Conservation (phyloP, 2,329 filamentous ascomycete genomes). For the Penicillium corylophilum region DNA sequence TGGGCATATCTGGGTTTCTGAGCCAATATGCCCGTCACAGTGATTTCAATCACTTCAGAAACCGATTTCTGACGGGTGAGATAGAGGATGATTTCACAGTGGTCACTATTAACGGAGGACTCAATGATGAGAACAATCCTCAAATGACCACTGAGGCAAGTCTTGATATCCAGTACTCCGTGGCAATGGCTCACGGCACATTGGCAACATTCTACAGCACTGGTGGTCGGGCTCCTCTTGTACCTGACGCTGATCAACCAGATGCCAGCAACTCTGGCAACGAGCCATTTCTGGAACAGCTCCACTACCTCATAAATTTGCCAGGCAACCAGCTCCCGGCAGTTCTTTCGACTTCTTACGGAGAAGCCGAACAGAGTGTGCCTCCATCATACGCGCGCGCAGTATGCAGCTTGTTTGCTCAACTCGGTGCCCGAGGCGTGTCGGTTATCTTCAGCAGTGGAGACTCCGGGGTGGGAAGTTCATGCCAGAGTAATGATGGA, state of each 20-base stretch:
- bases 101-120: constrained; percentile 57
- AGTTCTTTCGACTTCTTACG: constrained; percentile 69
- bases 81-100: constrained; percentile 57
- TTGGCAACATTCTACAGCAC: constrained; percentile 61
- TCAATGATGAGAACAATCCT: constrained; percentile 48
- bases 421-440: constrained; percentile 65
- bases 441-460: constrained; percentile 66
- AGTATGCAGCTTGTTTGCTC: constrained; percentile 62
- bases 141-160: constrained; percentile 58
- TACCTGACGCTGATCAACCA: constrained; percentile 50
- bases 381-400: constrained; percentile 59
- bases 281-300: constrained; percentile 66
- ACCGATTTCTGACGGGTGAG: constrained; percentile 53
- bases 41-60: constrained; percentile 59
- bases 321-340: constrained; percentile 57
- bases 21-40: constrained; percentile 52
- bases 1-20: constrained; percentile 52
- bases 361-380: constrained; percentile 64
- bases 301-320: constrained; percentile 59
- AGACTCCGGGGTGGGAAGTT: constrained; percentile 59
- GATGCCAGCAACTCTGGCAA: constrained; percentile 49
- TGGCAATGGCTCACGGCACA: constrained; percentile 56
- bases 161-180: constrained; percentile 62
- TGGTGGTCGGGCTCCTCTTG: constrained; percentile 55
- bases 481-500: constrained; percentile 57